Conservation (phyloP, 768 basidiomycete species). For the Leucocoprinus birnbaumii region DNA sequence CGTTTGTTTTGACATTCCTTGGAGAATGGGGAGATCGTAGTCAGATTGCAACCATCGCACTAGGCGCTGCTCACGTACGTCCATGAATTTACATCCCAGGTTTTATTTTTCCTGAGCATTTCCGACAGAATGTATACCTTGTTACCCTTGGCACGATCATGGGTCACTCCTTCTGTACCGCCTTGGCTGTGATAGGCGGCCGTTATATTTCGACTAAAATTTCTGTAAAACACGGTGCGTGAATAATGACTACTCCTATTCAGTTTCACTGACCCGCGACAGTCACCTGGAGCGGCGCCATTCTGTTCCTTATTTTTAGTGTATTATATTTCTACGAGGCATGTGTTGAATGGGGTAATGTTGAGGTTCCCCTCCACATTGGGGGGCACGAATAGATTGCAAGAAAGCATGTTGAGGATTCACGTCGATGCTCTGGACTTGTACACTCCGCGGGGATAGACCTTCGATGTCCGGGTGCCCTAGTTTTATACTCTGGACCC, state of each 20-base stretch:
- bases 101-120: neutral
- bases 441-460: too few relatives aligned
- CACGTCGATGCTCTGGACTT: too few relatives aligned
- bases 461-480: too few relatives aligned
- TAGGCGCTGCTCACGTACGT: conserved; percentile 90
- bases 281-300: conserved; percentile 85
- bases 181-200: conserved; percentile 90
- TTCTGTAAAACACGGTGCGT: conserved; percentile 89
- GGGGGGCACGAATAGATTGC: neutral
- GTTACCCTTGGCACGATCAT: conserved; percentile 88
- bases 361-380: conserved; percentile 18
- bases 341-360: conserved; percentile 29
- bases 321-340: conserved; percentile 75
- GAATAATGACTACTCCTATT: neutral
- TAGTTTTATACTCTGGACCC: too few relatives aligned
- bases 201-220: conserved; percentile 92
- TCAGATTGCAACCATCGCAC: conserved; percentile 94
- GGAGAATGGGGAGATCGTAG: conserved; percentile 99
- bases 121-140: conserved; percentile 79
- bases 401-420: too few relatives aligned
- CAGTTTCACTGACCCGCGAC: neutral
- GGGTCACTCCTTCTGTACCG: conserved; percentile 86
- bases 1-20: conserved; percentile 93
- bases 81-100: neutral
- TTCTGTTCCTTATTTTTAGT: conserved; percentile 82